phyloP scores from a whole-genome alignment of 495 filamentous ascomycete species.

The Polyplosphaeria fusca region DNA sequence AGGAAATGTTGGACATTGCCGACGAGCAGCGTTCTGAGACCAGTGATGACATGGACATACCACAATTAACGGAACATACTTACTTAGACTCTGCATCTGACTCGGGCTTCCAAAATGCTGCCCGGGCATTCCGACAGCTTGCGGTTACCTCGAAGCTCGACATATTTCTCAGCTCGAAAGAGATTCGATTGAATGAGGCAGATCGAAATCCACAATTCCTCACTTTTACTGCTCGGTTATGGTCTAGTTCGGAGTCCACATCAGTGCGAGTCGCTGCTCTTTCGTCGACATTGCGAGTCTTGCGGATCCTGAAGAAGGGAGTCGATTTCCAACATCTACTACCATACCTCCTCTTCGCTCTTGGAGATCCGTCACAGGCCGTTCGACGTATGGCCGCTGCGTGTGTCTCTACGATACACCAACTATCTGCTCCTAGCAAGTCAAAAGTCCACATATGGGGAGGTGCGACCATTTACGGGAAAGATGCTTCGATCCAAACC shows the following conservation, averaged over 20 bases:
- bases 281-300: conserved; percentile 51
- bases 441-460: conserved; percentile 10
- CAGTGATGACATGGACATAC: background rate
- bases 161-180: conserved; percentile 54
- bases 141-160: conserved; percentile 42
- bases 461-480: conserved; percentile 50
- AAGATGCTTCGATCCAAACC: conserved; percentile 54
- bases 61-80: conserved; percentile 1
- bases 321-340: conserved; percentile 47
- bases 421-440: background rate
- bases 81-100: conserved; percentile 13
- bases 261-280: conserved; percentile 66
- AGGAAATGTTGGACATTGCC: conserved; percentile 23
- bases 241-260: conserved; percentile 67
- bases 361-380: conserved; percentile 67
- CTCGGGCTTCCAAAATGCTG: conserved; percentile 1
- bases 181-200: conserved; percentile 56
- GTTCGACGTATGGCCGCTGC: conserved; percentile 73
- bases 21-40: background rate
- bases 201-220: conserved; percentile 62
- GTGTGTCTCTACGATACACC: conserved; percentile 50
- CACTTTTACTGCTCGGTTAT: conserved; percentile 71
- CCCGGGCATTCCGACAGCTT: conserved; percentile 7
- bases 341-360: conserved; percentile 69
- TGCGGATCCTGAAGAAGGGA: conserved; percentile 45